Base-by-base conservation (phyloP, 2,329 filamentous ascomycete species). In the Fonsecaea monophora region DNA sequence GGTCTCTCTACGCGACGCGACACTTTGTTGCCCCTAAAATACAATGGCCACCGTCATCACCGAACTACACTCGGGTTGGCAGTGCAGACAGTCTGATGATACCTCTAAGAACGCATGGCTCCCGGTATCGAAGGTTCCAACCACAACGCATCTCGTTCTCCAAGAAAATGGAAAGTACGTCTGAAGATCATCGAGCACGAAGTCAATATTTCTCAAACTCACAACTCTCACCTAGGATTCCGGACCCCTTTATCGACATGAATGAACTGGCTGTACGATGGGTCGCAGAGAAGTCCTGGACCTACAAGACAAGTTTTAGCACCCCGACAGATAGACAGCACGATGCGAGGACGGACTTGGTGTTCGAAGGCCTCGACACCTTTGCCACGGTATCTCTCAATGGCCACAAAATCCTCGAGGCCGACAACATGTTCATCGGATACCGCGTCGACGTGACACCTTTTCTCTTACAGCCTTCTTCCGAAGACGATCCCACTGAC, bases 361-460 rank as follows among this genome's bases (percentile, higher is more conserved):
- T 85, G 0, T 93, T 94, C 75, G 89, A 92, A 65, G 91, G 92
- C 0, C 82, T 95, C 55, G 92, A 94, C 76, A 94, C 92, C 0
- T 92, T 90, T 78, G 90, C 91, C 1, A 90, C 84, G 0, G 90
- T 93, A 32, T 79, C 82, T 40, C 80, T 94, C 18, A 92, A 94
- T 72, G 89, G 87, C 18, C 78, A 83, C 5, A 81, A 82, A 2
- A 87, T 94, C 42, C 81, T 94, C 4, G 84, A 90, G 75, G 86
- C 86, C 9, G 87, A 92, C 63, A 94, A 92, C 77, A 94, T 94
- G 91, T 94, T 94, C 74, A 81, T 89, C 3, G 87, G 89, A 0
- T 85, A 92, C 72, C 84, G 90, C 3, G 85, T 92, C 3, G 86
- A 93, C 68, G 86, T 94, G 12, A 89, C 88, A 0, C 75, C 78